A percentile compares a stretch with the other conserved stretches of the same genome.
Conservation (phyloP, 345 rosid species). For the Citrus maxima region DNA sequence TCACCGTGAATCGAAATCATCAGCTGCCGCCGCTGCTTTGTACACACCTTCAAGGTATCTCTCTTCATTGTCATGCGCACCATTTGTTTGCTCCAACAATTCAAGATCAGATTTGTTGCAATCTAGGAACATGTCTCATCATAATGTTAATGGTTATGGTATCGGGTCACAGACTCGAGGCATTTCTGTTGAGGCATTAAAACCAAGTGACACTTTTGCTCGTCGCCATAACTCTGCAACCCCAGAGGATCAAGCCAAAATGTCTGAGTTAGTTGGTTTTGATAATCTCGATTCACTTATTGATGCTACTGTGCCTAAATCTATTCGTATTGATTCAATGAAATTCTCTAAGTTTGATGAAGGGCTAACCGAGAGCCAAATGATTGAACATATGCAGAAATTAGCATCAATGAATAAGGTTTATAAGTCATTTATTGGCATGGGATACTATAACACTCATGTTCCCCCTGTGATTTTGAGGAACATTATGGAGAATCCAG, state of each 20-base stretch:
- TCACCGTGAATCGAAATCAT: conserved; percentile 28
- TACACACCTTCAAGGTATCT: conserved; percentile 68
- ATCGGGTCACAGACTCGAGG: conserved; percentile 52
- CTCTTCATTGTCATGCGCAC: conserved; percentile 51
- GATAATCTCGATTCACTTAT: conserved; percentile 61
- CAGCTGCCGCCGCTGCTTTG: conserved; percentile 34
- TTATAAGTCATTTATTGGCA: conserved; percentile 82
- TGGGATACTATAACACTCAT: conserved; percentile 90
- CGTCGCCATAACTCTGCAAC: conserved; percentile 95
- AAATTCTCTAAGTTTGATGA: conserved; percentile 80
- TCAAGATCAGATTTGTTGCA: conserved; percentile 29
- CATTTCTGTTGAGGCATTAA: conserved; percentile 72
- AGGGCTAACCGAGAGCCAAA: conserved; percentile 87
- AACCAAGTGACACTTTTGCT: conserved; percentile 77
- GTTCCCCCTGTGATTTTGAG: conserved; percentile 94
- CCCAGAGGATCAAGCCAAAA: conserved; percentile 76
- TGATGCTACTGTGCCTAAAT: conserved; percentile 94
- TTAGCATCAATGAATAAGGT: conserved; percentile 82
- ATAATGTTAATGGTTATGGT: conserved; percentile 33
- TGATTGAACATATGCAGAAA: conserved; percentile 70
- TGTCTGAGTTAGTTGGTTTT: conserved; percentile 75
- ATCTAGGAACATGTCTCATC: conserved; percentile 16
- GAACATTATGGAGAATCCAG: conserved; percentile 95
- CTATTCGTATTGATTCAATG: conserved; percentile 86
- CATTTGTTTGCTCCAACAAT: conserved; percentile 35